phyloP scores from a whole-genome alignment of 805 yeast species.

The Schwanniomyces vanrijiae region DNA sequence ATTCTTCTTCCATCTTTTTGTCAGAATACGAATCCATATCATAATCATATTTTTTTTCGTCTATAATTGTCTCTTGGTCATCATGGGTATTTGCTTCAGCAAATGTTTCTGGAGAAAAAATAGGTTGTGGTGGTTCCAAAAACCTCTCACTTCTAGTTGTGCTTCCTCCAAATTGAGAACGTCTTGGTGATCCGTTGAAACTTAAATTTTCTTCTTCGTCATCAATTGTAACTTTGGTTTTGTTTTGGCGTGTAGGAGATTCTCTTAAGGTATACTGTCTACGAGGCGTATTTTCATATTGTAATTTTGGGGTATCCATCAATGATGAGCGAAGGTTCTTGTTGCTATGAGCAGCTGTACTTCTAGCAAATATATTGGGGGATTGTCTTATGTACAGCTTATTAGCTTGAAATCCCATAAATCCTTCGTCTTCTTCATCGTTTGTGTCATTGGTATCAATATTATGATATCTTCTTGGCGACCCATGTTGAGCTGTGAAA shows the following conservation, averaged over 20 bases:
- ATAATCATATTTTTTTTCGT: slow-evolving; percentile 21
- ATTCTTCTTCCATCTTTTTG: slow-evolving; percentile 30
- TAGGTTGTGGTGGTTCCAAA: slow-evolving; percentile 64
- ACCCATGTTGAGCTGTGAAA: slow-evolving; percentile 35
- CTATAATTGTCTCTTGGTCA: slow-evolving; percentile 33
- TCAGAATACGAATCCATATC: slow-evolving; percentile 38
- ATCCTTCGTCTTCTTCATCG: slow-evolving; percentile 19
- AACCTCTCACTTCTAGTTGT: slow-evolving; percentile 48
- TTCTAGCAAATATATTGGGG: slow-evolving; percentile 44
- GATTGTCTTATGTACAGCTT: slow-evolving; percentile 33
- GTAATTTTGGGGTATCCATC: slow-evolving; percentile 29
- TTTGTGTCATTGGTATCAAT: slow-evolving; percentile 10
- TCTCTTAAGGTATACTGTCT: slow-evolving; percentile 67
- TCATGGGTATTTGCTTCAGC: slow-evolving; percentile 52
- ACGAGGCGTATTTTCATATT: slow-evolving; percentile 48
- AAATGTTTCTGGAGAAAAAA: slow-evolving; percentile 60
- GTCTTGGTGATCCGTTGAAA: slow-evolving; percentile 37
- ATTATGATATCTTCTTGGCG: slow-evolving; percentile 35
- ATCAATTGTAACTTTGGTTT: slow-evolving; percentile 46
- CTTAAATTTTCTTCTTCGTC: slow-evolving; percentile 27
- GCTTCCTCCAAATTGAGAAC: slow-evolving; percentile 29
- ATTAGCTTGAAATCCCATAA: slow-evolving; percentile 31
- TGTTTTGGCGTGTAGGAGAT: slow-evolving; percentile 63
- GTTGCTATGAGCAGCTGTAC: slow-evolving; percentile 23
- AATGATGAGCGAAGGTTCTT: slow-evolving; percentile 14